Evolutionary conservation across 169 alveolate genomes (phyloP).

Genomic region (Perkinsus chesapeaki): DNA sequence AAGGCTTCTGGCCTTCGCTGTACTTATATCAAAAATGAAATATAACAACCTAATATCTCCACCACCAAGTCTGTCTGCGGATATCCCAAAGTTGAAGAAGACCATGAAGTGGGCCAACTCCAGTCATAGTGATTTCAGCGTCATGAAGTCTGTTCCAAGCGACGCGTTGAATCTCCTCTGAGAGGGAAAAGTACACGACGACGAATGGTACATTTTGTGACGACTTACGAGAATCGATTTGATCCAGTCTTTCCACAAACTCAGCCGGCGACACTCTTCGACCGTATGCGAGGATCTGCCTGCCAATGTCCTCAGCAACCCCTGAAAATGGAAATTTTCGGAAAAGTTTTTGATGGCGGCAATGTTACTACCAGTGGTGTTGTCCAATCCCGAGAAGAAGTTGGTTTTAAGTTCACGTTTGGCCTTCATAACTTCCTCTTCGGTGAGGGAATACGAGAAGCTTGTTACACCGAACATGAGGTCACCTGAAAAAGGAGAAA

Average conservation of each 20-base stretch:
- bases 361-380: background rate
- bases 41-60: slow-evolving; percentile 34
- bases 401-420: slow-evolving; percentile 49
- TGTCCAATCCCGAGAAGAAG: background rate
- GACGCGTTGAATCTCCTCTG: background rate
- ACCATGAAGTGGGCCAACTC: slow-evolving; percentile 63
- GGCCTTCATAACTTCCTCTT: slow-evolving; percentile 64
- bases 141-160: background rate
- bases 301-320: background rate
- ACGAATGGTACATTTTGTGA: background rate
- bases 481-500: background rate
- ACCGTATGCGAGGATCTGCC: background rate
- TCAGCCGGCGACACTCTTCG: background rate
- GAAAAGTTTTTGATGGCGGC: background rate
- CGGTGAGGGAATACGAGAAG: slow-evolving; percentile 55
- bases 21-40: background rate
- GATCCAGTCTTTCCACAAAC: background rate
- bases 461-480: slow-evolving; percentile 67
- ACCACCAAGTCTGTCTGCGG: slow-evolving; percentile 62
- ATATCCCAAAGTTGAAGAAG: slow-evolving; percentile 54
- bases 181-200: background rate
- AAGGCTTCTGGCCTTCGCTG: background rate
- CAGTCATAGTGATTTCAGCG: slow-evolving; percentile 57
- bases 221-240: background rate
- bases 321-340: background rate